Percentiles rank a stretch among this genome's conserved stretches.
Conservation (phyloP, 208 protist species). For the Wallacemonas sp. region DNA sequence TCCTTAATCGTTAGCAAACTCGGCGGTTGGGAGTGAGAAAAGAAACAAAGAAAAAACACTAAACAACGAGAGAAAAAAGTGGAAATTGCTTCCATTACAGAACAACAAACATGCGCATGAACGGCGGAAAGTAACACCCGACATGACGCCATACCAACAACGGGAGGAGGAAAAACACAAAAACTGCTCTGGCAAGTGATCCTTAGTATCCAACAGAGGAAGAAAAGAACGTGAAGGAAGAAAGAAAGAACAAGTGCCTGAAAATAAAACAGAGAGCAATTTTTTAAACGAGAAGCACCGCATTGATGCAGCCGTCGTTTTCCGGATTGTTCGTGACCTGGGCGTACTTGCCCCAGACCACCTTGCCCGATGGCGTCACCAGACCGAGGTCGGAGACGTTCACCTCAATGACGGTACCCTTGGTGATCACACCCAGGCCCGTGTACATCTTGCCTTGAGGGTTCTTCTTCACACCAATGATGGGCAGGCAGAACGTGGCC, state of each 20-base stretch:
- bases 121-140: no score
- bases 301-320: slow-evolving; percentile 99
- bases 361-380: slow-evolving; percentile 99
- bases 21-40: slow-evolving; percentile 4
- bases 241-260: no score
- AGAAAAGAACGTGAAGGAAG: background rate
- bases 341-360: slow-evolving; percentile 99
- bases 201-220: no score
- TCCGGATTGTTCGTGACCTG: slow-evolving; percentile 99
- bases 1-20: slow-evolving; percentile 20
- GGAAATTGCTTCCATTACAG: no score
- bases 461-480: slow-evolving; percentile 99
- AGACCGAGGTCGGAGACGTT: slow-evolving; percentile 99
- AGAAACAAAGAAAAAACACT: slow-evolving; percentile 16
- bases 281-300: slow-evolving; percentile 99
- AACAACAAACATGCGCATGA: no score
- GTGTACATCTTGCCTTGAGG: slow-evolving; percentile 99
- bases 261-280: slow-evolving; percentile 12
- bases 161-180: background rate
- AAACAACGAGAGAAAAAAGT: slow-evolving; percentile 5
- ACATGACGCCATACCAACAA: slow-evolving; percentile 12
- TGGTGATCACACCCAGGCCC: slow-evolving; percentile 99
- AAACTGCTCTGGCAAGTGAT: no score
- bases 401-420: slow-evolving; percentile 99
- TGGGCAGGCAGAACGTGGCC: slow-evolving; percentile 99